Conservation (phyloP, 768 basidiomycete genomes). For the Rhodotorula taiwanensis region DNA sequence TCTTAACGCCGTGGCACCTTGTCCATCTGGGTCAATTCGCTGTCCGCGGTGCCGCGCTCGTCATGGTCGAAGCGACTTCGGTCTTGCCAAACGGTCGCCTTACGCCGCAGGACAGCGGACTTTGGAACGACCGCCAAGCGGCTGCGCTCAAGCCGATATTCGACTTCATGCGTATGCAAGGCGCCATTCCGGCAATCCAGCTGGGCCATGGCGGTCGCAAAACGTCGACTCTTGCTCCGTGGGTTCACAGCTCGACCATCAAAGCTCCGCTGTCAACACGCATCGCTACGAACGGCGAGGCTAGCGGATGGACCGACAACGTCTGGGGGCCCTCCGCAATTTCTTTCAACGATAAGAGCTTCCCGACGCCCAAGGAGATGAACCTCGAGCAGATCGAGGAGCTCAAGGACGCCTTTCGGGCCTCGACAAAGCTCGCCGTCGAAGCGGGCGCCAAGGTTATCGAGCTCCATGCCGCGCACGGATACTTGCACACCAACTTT, state of each 20-base stretch:
- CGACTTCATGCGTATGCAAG: slow-evolving; percentile 65
- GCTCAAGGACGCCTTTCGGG: slow-evolving; percentile 57
- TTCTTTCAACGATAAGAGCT: slow-evolving; percentile 51
- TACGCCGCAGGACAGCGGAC: slow-evolving; percentile 52
- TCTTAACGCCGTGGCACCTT: slow-evolving; percentile 71
- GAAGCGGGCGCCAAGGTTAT: slow-evolving; percentile 43
- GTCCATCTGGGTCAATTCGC: slow-evolving; percentile 66
- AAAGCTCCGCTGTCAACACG: slow-evolving; percentile 30
- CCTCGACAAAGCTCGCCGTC: slow-evolving; percentile 38
- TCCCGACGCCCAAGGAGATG: slow-evolving; percentile 58
- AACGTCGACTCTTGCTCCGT: slow-evolving; percentile 63
- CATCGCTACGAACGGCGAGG: slow-evolving; percentile 48
- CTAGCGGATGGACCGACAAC: slow-evolving; percentile 63
- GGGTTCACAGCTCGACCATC: slow-evolving; percentile 49
- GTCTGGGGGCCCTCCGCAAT: slow-evolving; percentile 60
- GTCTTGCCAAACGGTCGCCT: slow-evolving; percentile 38
- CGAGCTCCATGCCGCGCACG: slow-evolving; percentile 43
- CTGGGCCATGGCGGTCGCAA: slow-evolving; percentile 81
- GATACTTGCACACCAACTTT: slow-evolving; percentile 57
- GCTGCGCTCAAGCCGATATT: slow-evolving; percentile 57
- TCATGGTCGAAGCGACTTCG: slow-evolving; percentile 62
- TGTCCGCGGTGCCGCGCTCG: slow-evolving; percentile 62
- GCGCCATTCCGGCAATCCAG: slow-evolving; percentile 67
- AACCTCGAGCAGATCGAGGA: slow-evolving; percentile 53
- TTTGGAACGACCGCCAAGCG: slow-evolving; percentile 70